These are phyloP conservation scores for Daedaleopsis sinensis DNA, from an alignment of 768 basidiomycete genomes.

Conservation along the genomic window DNA sequence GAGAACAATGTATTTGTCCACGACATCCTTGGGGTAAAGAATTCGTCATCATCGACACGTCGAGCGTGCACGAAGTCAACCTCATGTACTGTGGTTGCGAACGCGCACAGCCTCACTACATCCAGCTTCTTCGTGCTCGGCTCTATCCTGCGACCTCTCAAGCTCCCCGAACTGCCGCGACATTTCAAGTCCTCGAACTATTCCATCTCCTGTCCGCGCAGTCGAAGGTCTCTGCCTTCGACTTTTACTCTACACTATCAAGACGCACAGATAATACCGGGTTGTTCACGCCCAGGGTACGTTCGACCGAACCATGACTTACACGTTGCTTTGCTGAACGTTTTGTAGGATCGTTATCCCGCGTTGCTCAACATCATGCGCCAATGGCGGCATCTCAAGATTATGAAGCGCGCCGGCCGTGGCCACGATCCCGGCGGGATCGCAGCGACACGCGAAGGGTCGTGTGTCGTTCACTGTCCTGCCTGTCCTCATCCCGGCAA, in stretches of 20 bases:
- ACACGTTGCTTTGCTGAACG: background rate
- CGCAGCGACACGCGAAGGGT: slow-evolving; percentile 9
- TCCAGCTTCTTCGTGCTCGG: slow-evolving; percentile 34
- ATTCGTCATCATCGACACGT: slow-evolving; percentile 29
- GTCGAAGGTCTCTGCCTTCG: slow-evolving; percentile 35
- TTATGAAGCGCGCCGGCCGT: slow-evolving; percentile 24
- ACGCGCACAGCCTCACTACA: background rate
- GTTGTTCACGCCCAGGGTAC: background rate
- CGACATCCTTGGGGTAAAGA: background rate
- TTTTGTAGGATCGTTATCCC: slow-evolving; percentile 21
- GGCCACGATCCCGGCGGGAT: slow-evolving; percentile 25
- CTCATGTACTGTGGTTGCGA: slow-evolving; percentile 31
- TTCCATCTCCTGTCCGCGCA: slow-evolving; percentile 38
- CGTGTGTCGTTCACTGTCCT: slow-evolving; percentile 24
- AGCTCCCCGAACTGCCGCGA: slow-evolving; percentile 34
- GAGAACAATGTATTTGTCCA: slow-evolving; percentile 15
- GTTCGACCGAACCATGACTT: background rate
- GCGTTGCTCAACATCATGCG: slow-evolving; percentile 20
- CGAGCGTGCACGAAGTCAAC: slow-evolving; percentile 28
- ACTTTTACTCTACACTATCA: slow-evolving; percentile 34
- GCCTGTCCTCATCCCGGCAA: slow-evolving; percentile 27
- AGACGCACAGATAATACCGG: slow-evolving; percentile 36
- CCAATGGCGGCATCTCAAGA: slow-evolving; percentile 24
- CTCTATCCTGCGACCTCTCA: slow-evolving; percentile 35
- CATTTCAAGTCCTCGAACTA: slow-evolving; percentile 31